Percentiles rank a stretch among this genome's conserved stretches.
phyloP scores from a whole-genome alignment of 2,329 filamentous ascomycete genomes.

The Leptographium wingfieldii region DNA sequence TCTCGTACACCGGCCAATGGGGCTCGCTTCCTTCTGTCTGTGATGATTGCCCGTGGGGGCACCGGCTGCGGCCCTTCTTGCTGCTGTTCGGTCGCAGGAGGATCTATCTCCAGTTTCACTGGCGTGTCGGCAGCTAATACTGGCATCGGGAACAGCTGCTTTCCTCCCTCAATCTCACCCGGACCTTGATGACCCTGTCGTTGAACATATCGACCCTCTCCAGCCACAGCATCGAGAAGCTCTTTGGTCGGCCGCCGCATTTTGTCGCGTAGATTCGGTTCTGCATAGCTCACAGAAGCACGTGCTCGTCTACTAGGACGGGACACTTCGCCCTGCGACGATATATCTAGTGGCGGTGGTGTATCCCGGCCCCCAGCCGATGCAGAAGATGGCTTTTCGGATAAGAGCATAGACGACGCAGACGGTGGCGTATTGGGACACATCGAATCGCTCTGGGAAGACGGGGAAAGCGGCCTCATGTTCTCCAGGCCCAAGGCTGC shows the following conservation, averaged over 20 bases:
- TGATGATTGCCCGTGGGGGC: slow-evolving; percentile 8
- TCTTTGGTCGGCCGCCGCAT: slow-evolving; percentile 73
- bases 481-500: background rate
- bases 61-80: background rate
- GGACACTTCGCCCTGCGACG: slow-evolving; percentile 40
- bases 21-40: slow-evolving; percentile 28
- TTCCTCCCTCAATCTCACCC: background rate
- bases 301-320: slow-evolving; percentile 56
- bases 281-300: slow-evolving; percentile 63
- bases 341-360: slow-evolving; percentile 47
- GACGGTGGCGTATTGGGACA: slow-evolving; percentile 9
- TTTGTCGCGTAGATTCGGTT: slow-evolving; percentile 70
- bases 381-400: slow-evolving; percentile 27
- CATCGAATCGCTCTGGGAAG: background rate
- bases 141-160: background rate
- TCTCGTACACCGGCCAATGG: slow-evolving; percentile 16
- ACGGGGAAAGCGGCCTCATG: background rate
- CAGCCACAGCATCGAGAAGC: slow-evolving; percentile 59
- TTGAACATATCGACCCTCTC: slow-evolving; percentile 41
- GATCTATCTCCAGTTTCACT: background rate
- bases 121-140: background rate
- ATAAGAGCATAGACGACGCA: background rate
- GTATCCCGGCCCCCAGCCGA: slow-evolving; percentile 32
- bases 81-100: background rate
- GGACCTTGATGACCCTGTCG: slow-evolving; percentile 8